phyloP scores from a whole-genome alignment of 2,329 filamentous ascomycete genomes.

The Penicillium sp. region DNA sequence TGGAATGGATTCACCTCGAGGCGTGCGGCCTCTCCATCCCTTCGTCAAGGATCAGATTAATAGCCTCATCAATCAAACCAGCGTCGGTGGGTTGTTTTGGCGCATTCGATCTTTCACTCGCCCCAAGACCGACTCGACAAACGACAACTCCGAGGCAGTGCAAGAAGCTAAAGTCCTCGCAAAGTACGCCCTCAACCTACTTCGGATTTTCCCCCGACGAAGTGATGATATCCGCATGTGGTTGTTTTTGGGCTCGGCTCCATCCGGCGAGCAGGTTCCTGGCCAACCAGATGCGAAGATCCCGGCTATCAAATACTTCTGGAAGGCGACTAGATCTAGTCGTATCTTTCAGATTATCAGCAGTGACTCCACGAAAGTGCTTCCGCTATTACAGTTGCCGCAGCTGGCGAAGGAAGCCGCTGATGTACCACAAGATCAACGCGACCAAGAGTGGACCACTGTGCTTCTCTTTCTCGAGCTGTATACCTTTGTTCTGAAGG shows the following conservation, averaged over 20 bases:
- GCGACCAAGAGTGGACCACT: slow-evolving; percentile 78
- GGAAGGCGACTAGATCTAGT: slow-evolving; percentile 66
- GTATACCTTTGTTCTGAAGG: slow-evolving; percentile 86
- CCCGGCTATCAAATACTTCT: slow-evolving; percentile 81
- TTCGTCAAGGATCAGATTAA: slow-evolving; percentile 68
- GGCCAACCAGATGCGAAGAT: slow-evolving; percentile 42
- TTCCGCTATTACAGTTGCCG: slow-evolving; percentile 61
- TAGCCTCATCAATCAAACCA: slow-evolving; percentile 73
- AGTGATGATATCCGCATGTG: slow-evolving; percentile 94
- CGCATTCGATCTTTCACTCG: slow-evolving; percentile 37
- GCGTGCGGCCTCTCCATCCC: slow-evolving; percentile 36
- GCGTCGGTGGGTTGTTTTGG: slow-evolving; percentile 66
- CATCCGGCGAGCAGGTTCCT: slow-evolving; percentile 37
- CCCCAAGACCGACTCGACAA: slow-evolving; percentile 26
- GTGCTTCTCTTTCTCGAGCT: slow-evolving; percentile 90
- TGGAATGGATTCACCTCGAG: slow-evolving; percentile 33
- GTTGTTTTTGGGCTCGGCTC: slow-evolving; percentile 75
- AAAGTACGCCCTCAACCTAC: slow-evolving; percentile 80
- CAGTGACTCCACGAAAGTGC: slow-evolving; percentile 59
- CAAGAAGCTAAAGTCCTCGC: slow-evolving; percentile 73
- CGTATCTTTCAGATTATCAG: slow-evolving; percentile 60
- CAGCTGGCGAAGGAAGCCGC: slow-evolving; percentile 46
- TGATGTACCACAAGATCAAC: slow-evolving; percentile 38
- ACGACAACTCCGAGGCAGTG: slow-evolving; percentile 41
- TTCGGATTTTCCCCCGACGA: slow-evolving; percentile 79